Percentiles rank a stretch among this genome's conserved stretches.
Evolutionary conservation across 495 filamentous ascomycete genomes (phyloP).

Genomic region (Talaromyces borbonicus): DNA sequence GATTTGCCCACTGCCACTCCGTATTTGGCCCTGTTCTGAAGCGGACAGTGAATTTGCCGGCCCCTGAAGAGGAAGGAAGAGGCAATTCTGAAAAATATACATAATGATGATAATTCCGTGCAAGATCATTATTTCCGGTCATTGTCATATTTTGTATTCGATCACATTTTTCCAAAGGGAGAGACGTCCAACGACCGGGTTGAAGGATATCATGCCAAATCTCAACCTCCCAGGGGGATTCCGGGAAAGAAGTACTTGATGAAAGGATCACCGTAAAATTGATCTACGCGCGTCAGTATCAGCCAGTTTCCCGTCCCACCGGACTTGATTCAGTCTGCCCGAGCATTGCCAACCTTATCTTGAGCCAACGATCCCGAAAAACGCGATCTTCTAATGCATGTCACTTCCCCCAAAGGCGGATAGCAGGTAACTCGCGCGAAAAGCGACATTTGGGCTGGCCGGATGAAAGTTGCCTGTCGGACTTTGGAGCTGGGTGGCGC

Average conservation of each 20-base stretch:
- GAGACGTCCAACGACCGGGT: constrained; percentile 25
- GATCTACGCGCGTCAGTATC: constrained; percentile 24
- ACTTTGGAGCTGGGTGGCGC: not conserved
- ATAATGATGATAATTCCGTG: constrained; percentile 25
- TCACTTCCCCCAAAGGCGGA: constrained; percentile 63
- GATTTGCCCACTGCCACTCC: constrained; percentile 70
- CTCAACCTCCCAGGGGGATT: constrained; percentile 58
- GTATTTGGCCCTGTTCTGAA: constrained; percentile 45
- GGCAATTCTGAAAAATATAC: constrained; percentile 24
- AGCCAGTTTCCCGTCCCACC: not conserved
- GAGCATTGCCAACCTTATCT: constrained; percentile 23
- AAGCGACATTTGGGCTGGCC: constrained; percentile 37
- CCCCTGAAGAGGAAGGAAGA: constrained; percentile 22
- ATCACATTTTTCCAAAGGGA: constrained; percentile 21
- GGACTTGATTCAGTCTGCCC: not conserved
- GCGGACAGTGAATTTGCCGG: constrained; percentile 63
- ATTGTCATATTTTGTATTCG: constrained; percentile 23
- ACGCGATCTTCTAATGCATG: constrained; percentile 37
- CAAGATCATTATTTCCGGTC: constrained; percentile 12
- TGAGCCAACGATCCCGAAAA: constrained; percentile 15
- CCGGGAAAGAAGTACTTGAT: constrained; percentile 41
- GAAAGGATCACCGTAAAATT: constrained; percentile 65
- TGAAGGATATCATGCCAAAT: constrained; percentile 61
- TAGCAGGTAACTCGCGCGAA: constrained; percentile 45
- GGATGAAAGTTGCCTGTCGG: constrained; percentile 16